Base-by-base conservation (phyloP, 768 basidiomycete species). In the Lactifluus pinguis region DNA sequence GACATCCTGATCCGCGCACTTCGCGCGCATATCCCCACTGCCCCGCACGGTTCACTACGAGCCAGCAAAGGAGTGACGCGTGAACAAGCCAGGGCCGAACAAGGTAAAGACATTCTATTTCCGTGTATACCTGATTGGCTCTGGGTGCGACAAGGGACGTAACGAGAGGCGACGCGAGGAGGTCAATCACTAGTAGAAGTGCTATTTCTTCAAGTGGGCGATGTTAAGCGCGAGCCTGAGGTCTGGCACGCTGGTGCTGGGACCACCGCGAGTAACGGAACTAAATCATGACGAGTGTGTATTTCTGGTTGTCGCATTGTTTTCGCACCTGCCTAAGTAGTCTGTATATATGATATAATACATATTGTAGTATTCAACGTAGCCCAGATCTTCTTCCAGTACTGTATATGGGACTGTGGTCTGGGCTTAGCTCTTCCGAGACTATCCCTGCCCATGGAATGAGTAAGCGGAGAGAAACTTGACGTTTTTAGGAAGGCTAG, bases 161-260 rank as follows among this genome's bases (percentile, higher is more conserved):
- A 71, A 75, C 21, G 86, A 86, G 68, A 80, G 90, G 25, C 76
- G 77, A 21, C 79, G 90, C 57, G 85, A 89, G 54, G 87, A 94
- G 63, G 91, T 95, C 0, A 82, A 94, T 71, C 82, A 81, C 5
- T 76, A 75, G 64, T 93, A 82, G 70, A 78, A 80, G 48, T 95
- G 92, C 69, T 79, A 87, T 69, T 92, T 84, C 67, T 94, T 94
- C 77, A 86, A 86, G 72, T 94, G 92, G 91, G 79, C 87, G 85
- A 89, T 4, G 86, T 82, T 36, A 78, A 76, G 74, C 72, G 80
- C 77, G 76, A 81, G 36, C 25, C 25, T 25, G 25, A 25, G 25
- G 25, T 25, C 25, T 60, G 61, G 44, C 60, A 49, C 15, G 39
- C 59, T 2, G 42, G 25, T 38, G 32, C 49, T n/a, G 30, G 1